phyloP scores from a whole-genome alignment of 139 green algal species.

The Chlorella sorokiniana region DNA sequence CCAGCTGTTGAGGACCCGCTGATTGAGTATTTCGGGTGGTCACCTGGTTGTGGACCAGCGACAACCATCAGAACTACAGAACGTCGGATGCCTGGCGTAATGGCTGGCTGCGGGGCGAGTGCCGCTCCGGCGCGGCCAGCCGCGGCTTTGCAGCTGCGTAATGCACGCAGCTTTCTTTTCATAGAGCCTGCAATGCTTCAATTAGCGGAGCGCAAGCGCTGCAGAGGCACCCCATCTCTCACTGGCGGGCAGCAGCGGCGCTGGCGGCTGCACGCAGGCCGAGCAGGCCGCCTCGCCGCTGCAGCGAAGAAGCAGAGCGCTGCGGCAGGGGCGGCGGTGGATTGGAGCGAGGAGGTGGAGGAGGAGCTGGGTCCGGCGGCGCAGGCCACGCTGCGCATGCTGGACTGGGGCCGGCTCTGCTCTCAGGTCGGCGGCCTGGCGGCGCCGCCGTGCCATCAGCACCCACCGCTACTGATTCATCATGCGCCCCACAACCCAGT shows the following conservation, averaged over 20 bases:
- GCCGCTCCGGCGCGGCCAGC: background rate
- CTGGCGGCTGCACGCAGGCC: background rate
- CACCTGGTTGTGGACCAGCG: no score
- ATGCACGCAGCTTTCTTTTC: background rate
- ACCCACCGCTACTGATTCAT: background rate
- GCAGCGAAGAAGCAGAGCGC: constrained; percentile 5
- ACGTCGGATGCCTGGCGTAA: no score
- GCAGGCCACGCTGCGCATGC: constrained; percentile 57
- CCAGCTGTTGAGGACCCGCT: no score
- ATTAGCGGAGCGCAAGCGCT: background rate
- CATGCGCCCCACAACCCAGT: background rate
- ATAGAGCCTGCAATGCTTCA: no score
- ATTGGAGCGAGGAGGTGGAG: background rate
- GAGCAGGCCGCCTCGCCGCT: no score
- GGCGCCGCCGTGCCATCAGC: background rate
- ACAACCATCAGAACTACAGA: no score
- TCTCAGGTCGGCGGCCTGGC: constrained; percentile 44
- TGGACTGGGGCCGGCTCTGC: constrained; percentile 77
- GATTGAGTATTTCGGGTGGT: no score
- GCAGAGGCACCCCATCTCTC: no score
- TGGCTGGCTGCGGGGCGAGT: background rate
- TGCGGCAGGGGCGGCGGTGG: background rate
- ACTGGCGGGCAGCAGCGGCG: background rate
- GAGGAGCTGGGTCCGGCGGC: constrained; percentile 52
- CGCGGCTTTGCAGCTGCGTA: background rate